phyloP scores from a whole-genome alignment of 805 yeast species.

The Groenewaldozyma tartarivorans region DNA sequence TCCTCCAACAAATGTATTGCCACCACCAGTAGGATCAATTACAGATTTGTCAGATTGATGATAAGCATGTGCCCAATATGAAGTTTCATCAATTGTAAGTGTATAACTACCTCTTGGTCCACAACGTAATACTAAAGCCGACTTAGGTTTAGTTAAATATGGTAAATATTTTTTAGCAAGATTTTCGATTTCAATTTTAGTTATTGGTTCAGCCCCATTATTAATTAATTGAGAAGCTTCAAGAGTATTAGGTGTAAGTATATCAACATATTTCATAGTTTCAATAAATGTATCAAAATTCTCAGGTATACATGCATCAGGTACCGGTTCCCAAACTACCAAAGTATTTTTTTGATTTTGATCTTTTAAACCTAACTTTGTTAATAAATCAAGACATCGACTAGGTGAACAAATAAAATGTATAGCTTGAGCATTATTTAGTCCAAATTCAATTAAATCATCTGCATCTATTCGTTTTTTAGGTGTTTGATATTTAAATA shows the following conservation, averaged over 20 bases:
- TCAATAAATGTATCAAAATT: constrained; percentile 31
- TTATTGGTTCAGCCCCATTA: constrained; percentile 31
- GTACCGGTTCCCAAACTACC: constrained; percentile 80
- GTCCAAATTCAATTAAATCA: constrained; percentile 39
- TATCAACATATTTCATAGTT: constrained; percentile 39
- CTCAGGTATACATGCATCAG: constrained; percentile 56
- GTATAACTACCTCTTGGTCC: constrained; percentile 65
- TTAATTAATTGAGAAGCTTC: constrained; percentile 67
- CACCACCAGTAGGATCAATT: constrained; percentile 92
- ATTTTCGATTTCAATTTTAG: constrained; percentile 31
- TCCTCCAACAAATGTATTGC: constrained; percentile 83
- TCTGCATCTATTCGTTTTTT: constrained; percentile 48
- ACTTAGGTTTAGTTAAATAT: constrained; percentile 25
- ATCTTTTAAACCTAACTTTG: constrained; percentile 21
- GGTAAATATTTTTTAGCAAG: constrained; percentile 35
- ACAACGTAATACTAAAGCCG: constrained; percentile 55
- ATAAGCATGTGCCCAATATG: constrained; percentile 61
- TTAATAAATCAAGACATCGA: constrained; percentile 43
- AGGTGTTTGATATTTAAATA: constrained; percentile 53
- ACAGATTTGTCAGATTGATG: constrained; percentile 34
- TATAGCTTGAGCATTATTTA: constrained; percentile 37
- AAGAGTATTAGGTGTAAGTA: constrained; percentile 75
- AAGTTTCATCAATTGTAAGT: constrained; percentile 21
- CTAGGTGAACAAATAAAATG: constrained; percentile 72
- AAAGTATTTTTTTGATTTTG: constrained; percentile 14